Evolutionary conservation across 2,329 filamentous ascomycete genomes (phyloP).

Genomic region (Parastagonospora avenae): DNA sequence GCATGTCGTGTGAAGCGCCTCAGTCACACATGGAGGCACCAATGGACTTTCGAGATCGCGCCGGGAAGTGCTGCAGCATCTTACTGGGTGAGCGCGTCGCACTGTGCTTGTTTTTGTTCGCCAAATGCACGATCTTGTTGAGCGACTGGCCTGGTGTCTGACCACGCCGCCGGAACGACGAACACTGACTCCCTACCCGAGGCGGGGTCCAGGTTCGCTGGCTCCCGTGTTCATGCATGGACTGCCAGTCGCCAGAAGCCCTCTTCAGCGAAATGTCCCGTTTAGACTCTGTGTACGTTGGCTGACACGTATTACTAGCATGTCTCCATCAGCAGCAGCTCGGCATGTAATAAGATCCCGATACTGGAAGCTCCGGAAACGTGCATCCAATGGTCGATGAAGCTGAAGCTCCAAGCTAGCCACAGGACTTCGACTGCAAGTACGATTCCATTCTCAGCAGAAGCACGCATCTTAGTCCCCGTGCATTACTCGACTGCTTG

Average conservation of each 20-base stretch:
- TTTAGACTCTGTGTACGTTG: background rate
- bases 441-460: too few relatives aligned
- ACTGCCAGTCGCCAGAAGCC: background rate
- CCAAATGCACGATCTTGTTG: constrained; percentile 1
- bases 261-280: background rate
- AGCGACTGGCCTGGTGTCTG: background rate
- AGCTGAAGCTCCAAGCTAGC: too few relatives aligned
- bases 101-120: constrained; percentile 1
- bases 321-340: too few relatives aligned
- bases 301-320: background rate
- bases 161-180: too few relatives aligned
- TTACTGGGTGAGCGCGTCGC: background rate
- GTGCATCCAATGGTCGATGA: background rate
- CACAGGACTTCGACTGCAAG: too few relatives aligned
- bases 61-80: constrained; percentile 2
- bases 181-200: background rate
- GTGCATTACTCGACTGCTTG: too few relatives aligned
- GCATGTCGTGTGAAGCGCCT: constrained; percentile 1
- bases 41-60: constrained; percentile 6
- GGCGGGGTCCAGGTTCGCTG: background rate
- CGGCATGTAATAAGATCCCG: background rate
- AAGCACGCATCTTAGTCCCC: too few relatives aligned
- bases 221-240: background rate
- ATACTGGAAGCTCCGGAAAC: background rate
- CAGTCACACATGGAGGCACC: constrained; percentile 4